Evolutionary conservation across 2,329 filamentous ascomycete genomes (phyloP).

Genomic region (Sarocladium brachiariae): DNA sequence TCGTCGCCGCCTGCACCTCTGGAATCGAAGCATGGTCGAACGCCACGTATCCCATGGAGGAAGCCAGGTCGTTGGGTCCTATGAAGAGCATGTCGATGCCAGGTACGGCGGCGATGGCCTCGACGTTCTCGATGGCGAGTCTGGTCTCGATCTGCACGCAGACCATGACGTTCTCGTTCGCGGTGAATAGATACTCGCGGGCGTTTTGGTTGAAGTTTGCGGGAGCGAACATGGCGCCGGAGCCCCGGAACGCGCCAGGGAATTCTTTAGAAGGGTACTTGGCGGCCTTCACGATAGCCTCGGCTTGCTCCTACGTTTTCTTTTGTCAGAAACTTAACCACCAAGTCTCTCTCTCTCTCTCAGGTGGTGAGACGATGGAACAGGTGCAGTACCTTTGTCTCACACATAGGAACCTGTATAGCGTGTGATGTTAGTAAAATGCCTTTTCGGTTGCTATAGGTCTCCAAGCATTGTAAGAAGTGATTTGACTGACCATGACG

Average conservation of each 20-base stretch:
- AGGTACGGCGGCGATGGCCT: conserved; percentile 19
- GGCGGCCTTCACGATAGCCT: conserved; percentile 18
- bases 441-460: too few relatives aligned
- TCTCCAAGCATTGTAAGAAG: background rate
- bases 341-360: too few relatives aligned
- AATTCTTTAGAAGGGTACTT: conserved; percentile 21
- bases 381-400: conserved; percentile 14
- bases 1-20: conserved; percentile 23
- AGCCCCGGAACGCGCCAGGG: conserved; percentile 19
- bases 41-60: conserved; percentile 23
- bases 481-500: conserved; percentile 18
- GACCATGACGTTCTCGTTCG: conserved; percentile 19
- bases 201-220: conserved; percentile 21
- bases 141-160: conserved; percentile 16
- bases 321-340: background rate
- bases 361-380: background rate
- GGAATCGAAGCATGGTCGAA: conserved; percentile 23
- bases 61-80: conserved; percentile 33
- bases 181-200: conserved; percentile 18
- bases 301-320: conserved; percentile 18
- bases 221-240: conserved; percentile 23
- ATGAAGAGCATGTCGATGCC: conserved; percentile 36
- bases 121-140: conserved; percentile 8
- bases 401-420: conserved; percentile 19
- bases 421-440: background rate